These are phyloP conservation scores for Hypericum androsaemum DNA, from an alignment of 345 rosid genomes.

Conservation along the genomic window DNA sequence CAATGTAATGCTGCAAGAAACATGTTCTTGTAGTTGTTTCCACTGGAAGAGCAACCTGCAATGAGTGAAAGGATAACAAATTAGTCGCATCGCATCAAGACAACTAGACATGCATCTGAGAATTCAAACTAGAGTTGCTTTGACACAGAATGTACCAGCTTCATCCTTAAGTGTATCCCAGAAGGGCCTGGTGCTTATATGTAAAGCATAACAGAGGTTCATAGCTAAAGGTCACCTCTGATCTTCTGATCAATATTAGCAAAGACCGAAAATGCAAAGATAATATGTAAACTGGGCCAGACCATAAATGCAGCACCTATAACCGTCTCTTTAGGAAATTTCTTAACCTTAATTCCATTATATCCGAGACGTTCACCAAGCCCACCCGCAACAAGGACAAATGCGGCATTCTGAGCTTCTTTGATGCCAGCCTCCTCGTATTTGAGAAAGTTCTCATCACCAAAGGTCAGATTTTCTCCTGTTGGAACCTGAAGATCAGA, in stretches of 20 bases:
- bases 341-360: conserved; percentile 83
- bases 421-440: conserved; percentile 64
- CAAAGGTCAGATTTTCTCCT: conserved; percentile 65
- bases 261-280: too few species aligned
- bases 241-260: too few species aligned
- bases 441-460: conserved; percentile 53
- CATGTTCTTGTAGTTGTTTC: conserved; percentile 83
- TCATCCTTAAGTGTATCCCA: too few species aligned
- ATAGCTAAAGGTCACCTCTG: too few species aligned
- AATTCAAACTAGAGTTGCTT: too few species aligned
- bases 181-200: too few species aligned
- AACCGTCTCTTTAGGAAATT: too few species aligned
- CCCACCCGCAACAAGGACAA: conserved; percentile 97
- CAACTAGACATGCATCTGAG: too few species aligned
- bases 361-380: conserved; percentile 98
- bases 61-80: conserved; percentile 12
- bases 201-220: too few species aligned
- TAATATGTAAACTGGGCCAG: too few species aligned
- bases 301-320: neutral
- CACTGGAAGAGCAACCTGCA: conserved; percentile 85
- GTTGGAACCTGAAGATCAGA: conserved; percentile 58
- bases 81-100: neutral
- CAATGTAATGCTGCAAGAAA: conserved; percentile 78
- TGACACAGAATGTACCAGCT: too few species aligned
- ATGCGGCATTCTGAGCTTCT: conserved; percentile 77